Evolutionary conservation across 148 eudicot species (phyloP).

Genomic region (Cornus controversa): DNA sequence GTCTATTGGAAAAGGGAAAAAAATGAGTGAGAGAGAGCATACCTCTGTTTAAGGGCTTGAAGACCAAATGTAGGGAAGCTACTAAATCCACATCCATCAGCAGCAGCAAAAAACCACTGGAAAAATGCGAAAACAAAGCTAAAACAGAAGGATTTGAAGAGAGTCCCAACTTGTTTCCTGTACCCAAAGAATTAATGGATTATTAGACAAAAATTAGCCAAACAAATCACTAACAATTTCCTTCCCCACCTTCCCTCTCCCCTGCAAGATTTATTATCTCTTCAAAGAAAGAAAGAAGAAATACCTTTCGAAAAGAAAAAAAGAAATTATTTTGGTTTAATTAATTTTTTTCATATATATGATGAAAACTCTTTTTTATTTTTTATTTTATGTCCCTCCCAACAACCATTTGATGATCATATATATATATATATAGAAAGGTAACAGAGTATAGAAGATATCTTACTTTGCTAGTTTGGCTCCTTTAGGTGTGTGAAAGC

Average conservation of each 20-base stretch:
- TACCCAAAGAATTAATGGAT: neutral
- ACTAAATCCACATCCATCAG: slow-evolving; percentile 35
- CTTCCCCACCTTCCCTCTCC: neutral
- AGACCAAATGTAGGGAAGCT: slow-evolving; percentile 37
- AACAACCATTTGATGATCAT: neutral
- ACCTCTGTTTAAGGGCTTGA: slow-evolving; percentile 23
- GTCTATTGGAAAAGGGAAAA: too few species aligned
- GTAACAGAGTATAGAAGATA: neutral
- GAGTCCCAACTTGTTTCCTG: slow-evolving; percentile 32
- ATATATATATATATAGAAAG: too few species aligned
- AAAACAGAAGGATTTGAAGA: slow-evolving; percentile 21
- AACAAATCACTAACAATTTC: neutral
- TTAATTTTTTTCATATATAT: too few species aligned
- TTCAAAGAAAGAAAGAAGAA: too few species aligned
- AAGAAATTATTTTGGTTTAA: too few species aligned
- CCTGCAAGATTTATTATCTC: too few species aligned
- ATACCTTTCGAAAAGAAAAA: too few species aligned
- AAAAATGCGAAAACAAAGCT: slow-evolving; percentile 22
- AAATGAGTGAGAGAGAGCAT: neutral
- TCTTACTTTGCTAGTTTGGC: slow-evolving; percentile 36
- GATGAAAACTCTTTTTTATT: too few species aligned
- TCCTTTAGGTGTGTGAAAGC: slow-evolving; percentile 44
- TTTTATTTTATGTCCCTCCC: too few species aligned
- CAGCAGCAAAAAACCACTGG: slow-evolving; percentile 39
- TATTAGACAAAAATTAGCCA: neutral